Evolutionary conservation across 768 basidiomycete species (phyloP).

Genomic region (Termitomyces eurrhizus): DNA sequence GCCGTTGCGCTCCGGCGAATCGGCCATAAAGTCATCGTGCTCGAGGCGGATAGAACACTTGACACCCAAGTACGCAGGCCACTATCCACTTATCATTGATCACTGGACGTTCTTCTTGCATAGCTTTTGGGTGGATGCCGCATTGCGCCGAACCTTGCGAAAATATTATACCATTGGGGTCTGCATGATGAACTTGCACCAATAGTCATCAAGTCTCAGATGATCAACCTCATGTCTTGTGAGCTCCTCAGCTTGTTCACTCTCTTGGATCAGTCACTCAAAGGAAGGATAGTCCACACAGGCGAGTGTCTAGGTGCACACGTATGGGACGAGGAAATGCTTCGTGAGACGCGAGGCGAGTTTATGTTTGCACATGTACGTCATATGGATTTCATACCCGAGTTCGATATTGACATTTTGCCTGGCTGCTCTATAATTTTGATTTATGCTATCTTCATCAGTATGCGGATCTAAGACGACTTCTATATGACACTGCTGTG

Average conservation of each 20-base stretch:
- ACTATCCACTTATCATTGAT: background rate
- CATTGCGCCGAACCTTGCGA: slow-evolving; percentile 49
- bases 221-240: slow-evolving; percentile 20
- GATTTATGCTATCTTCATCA: slow-evolving; percentile 17
- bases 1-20: slow-evolving; percentile 49
- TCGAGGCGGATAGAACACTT: slow-evolving; percentile 33
- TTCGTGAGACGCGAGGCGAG: slow-evolving; percentile 40
- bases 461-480: slow-evolving; percentile 47
- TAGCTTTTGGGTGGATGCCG: slow-evolving; percentile 26
- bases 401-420: slow-evolving; percentile 9
- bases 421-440: background rate
- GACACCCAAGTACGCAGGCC: slow-evolving; percentile 9
- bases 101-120: background rate
- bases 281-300: slow-evolving; percentile 34
- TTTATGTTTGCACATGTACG: slow-evolving; percentile 35
- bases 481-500: slow-evolving; percentile 45
- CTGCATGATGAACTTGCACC: slow-evolving; percentile 24
- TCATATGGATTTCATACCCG: slow-evolving; percentile 16
- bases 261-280: background rate
- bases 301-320: slow-evolving; percentile 48
- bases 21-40: slow-evolving; percentile 51
- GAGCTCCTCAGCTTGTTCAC: background rate
- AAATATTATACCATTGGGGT: slow-evolving; percentile 56
- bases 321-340: slow-evolving; percentile 48
- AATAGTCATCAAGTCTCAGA: slow-evolving; percentile 16